These are phyloP conservation scores for Mediolabrus comicus DNA, from an alignment of 108 stramenopile genomes.

Conservation along the genomic window DNA sequence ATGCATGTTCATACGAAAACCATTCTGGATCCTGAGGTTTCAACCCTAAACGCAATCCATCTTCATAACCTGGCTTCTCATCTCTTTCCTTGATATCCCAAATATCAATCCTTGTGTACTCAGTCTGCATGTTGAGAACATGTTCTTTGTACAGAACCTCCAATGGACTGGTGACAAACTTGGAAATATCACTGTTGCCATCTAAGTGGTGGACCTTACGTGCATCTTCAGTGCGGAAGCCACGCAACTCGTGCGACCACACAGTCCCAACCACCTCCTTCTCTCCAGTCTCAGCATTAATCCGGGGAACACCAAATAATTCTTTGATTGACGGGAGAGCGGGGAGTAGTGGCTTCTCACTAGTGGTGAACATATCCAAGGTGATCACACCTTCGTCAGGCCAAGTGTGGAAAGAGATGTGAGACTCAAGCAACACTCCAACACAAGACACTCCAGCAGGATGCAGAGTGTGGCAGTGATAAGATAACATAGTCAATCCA, in stretches of 20 bases:
- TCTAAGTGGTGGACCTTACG: constrained; percentile 46
- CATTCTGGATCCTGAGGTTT: constrained; percentile 75
- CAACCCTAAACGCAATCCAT: constrained; percentile 62
- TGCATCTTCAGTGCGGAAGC: constrained; percentile 66
- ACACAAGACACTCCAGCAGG: constrained; percentile 84
- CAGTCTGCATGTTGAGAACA: constrained; percentile 32
- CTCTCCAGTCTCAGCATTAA: constrained; percentile 29
- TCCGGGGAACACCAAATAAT: constrained; percentile 56
- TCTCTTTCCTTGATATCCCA: constrained; percentile 74
- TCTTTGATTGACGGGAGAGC: constrained; percentile 61
- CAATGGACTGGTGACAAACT: constrained; percentile 53
- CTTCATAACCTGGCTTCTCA: constrained; percentile 66
- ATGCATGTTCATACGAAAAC: constrained; percentile 57
- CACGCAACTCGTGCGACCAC: constrained; percentile 82
- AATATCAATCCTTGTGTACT: constrained; percentile 76
- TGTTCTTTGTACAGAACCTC: constrained; percentile 59
- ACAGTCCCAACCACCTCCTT: constrained; percentile 45
- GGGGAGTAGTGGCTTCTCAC: constrained; percentile 61
- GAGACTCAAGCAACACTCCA: constrained; percentile 80
- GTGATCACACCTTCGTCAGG: constrained; percentile 88
- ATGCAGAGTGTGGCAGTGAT: constrained; percentile 83
- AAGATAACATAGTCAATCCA: constrained; percentile 76
- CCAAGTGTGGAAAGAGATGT: constrained; percentile 89
- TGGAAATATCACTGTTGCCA: constrained; percentile 51
- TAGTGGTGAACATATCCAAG: constrained; percentile 84